phyloP scores from a whole-genome alignment of 768 basidiomycete genomes.

The Phanerochaete carnosa region DNA sequence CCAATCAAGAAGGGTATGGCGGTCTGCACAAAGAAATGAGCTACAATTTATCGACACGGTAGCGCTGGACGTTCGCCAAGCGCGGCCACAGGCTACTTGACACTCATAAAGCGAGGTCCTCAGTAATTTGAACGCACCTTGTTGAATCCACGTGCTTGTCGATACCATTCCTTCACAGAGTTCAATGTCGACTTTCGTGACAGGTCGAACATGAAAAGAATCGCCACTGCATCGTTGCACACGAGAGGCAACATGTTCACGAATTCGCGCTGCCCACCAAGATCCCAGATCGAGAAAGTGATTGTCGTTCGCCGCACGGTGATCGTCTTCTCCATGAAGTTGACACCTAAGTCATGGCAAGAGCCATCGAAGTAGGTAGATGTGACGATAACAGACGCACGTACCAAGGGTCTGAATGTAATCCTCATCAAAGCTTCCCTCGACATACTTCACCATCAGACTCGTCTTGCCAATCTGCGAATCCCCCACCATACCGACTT shows the following conservation, averaged over 20 bases:
- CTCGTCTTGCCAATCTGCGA: slow-evolving; percentile 99
- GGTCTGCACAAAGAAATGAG: slow-evolving; percentile 51
- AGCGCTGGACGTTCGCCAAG: no score
- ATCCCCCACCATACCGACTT: slow-evolving; percentile 99
- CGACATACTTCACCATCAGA: slow-evolving; percentile 99
- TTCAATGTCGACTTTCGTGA: slow-evolving; percentile 96
- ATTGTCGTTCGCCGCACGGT: slow-evolving; percentile 97
- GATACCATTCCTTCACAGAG: slow-evolving; percentile 99
- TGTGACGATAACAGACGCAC: slow-evolving; percentile 20
- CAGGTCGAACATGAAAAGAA: slow-evolving; percentile 99
- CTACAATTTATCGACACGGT: background rate
- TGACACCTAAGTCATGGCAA: slow-evolving; percentile 61
- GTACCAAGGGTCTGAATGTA: slow-evolving; percentile 98
- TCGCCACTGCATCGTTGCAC: slow-evolving; percentile 99
- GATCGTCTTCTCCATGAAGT: slow-evolving; percentile 99
- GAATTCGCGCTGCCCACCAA: slow-evolving; percentile 96
- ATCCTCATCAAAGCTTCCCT: slow-evolving; percentile 98
- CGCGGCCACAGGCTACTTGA: background rate
- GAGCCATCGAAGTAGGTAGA: background rate
- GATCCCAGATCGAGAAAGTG: slow-evolving; percentile 99
- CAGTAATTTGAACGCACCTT: slow-evolving; percentile 57
- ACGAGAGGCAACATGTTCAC: slow-evolving; percentile 99
- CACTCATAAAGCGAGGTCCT: background rate
- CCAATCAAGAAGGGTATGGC: slow-evolving; percentile 98
- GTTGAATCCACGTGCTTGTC: slow-evolving; percentile 98